Evolutionary conservation across 768 basidiomycete species (phyloP).

Genomic region (Lentinula sp.): DNA sequence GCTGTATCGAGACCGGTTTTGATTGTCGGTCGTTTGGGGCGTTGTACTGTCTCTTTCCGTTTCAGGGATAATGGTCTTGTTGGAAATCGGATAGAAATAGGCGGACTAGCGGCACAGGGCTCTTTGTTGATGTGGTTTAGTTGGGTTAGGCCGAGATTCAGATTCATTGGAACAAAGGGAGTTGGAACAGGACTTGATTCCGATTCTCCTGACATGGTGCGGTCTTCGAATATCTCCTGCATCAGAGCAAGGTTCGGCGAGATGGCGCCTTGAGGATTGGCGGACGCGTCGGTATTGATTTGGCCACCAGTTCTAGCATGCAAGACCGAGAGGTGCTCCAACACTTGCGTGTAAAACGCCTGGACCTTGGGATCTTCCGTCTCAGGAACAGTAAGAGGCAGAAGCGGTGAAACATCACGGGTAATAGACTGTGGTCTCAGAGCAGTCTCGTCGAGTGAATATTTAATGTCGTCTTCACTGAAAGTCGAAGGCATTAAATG

Average conservation of each 20-base stretch:
- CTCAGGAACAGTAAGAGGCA: conserved; percentile 57
- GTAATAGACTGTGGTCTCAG: conserved; percentile 14
- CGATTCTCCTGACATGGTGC: not conserved
- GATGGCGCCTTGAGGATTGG: not conserved
- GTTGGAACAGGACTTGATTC: not conserved
- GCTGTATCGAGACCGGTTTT: conserved; percentile 8
- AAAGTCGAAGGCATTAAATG: conserved; percentile 2
- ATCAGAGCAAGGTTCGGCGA: conserved; percentile 9
- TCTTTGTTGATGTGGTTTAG: not conserved
- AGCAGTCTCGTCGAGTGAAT: too few species aligned
- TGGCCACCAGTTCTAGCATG: conserved; percentile 41
- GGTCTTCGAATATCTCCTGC: conserved; percentile 5
- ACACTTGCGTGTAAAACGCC: conserved; percentile 81
- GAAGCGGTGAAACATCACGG: conserved; percentile 30
- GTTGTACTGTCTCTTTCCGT: conserved; percentile 1
- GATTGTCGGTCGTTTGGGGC: conserved; percentile 17
- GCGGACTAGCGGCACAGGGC: conserved; percentile 21
- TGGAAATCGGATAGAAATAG: not conserved
- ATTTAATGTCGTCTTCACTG: not conserved
- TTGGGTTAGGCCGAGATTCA: not conserved
- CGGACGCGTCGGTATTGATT: not conserved
- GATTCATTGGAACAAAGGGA: not conserved
- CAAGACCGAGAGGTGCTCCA: conserved; percentile 68
- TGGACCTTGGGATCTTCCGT: conserved; percentile 74
- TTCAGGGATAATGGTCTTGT: conserved; percentile 1